Conservation (phyloP, 192 early-diverging fungal species). For the Radiomyces spectabilis region DNA sequence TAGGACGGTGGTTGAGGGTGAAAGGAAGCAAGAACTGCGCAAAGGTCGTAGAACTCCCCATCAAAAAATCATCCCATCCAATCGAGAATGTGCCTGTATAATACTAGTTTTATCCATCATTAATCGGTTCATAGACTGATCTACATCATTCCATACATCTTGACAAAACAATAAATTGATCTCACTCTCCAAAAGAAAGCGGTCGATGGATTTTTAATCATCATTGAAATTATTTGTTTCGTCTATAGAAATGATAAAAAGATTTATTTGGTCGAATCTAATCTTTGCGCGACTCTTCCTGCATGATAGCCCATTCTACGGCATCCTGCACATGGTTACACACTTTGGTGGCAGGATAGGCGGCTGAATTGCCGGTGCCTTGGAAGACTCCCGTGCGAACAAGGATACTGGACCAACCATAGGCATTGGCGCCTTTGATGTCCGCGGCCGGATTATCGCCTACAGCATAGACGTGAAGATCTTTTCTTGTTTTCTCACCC, state of each 20-base stretch:
- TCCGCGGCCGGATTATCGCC: conserved; percentile 68
- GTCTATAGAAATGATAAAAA: too few species aligned
- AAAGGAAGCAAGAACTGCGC: conserved; percentile 74
- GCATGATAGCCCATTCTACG: conserved; percentile 35
- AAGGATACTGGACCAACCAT: conserved; percentile 66
- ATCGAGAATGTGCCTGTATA: too few species aligned
- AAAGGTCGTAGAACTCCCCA: conserved; percentile 56
- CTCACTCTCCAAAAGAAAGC: too few species aligned
- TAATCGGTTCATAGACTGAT: too few species aligned
- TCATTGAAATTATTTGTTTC: too few species aligned
- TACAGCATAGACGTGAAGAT: conserved; percentile 41
- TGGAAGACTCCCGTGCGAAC: conserved; percentile 67
- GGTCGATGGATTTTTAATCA: too few species aligned
- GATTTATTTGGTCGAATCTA: too few species aligned
- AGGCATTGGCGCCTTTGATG: conserved; percentile 64
- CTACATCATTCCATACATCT: too few species aligned
- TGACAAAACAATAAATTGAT: too few species aligned
- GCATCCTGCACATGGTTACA: conserved; percentile 62
- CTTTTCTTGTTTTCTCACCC: not conserved
- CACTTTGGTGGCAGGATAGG: conserved; percentile 48
- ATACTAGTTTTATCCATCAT: too few species aligned
- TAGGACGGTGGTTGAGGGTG: conserved; percentile 84
- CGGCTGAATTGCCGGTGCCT: conserved; percentile 41
- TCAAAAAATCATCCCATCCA: too few species aligned
- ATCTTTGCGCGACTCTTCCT: conserved; percentile 3